Evolutionary conservation across 2,329 filamentous ascomycete genomes (phyloP), one percentile per base, ranked within the genome.

Genomic region (Ophiostoma quercus): DNA sequence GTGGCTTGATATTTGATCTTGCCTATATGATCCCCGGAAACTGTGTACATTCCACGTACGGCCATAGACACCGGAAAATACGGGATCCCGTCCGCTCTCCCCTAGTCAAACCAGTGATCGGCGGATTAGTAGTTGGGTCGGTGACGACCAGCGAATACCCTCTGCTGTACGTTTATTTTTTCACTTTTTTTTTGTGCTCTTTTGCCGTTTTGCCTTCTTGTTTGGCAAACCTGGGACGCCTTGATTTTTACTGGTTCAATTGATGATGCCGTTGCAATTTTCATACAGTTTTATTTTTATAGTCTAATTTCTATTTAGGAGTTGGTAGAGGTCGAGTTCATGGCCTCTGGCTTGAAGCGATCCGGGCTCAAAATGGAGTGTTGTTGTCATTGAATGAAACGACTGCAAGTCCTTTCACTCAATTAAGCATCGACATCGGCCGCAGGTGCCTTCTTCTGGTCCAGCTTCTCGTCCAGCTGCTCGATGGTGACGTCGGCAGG

Each of bases 91-190:
- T 47, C 43, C 43, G 43, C 43, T 47, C 43, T 47, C 43, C 43
- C 43, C 43, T 47, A 47, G 43, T 47, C 19, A 47, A 47, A 47
- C 43, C 43, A 47, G 16, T 47, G 7, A 47, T 47, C 43, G 43
- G 43, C 43, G 43, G 43, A 47, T 47, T 47, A 47, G 43, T 47
- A 47, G 43, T 47, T 47, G 43, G 43, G 43, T 47, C 43, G 43
- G 43, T 47, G 43, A 47, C 43, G 43, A 47, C 43, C 43, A 47
- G 43, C 43, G 43, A 47, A 47, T 47, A 47, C 43, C 43, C 43
- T 47, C 43, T 47, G 43, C 43, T 47, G 43, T 47, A 47, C 43
- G 43, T 47, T 47, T 43, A 14, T 47, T 47, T 19, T 47, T 8
- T 19, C 16, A n/a, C 16, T 7, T 16, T 14, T 7, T 19, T 47